These are phyloP conservation scores for Mycena sanguinolenta DNA, from an alignment of 768 basidiomycete species.

Conservation along the genomic window DNA sequence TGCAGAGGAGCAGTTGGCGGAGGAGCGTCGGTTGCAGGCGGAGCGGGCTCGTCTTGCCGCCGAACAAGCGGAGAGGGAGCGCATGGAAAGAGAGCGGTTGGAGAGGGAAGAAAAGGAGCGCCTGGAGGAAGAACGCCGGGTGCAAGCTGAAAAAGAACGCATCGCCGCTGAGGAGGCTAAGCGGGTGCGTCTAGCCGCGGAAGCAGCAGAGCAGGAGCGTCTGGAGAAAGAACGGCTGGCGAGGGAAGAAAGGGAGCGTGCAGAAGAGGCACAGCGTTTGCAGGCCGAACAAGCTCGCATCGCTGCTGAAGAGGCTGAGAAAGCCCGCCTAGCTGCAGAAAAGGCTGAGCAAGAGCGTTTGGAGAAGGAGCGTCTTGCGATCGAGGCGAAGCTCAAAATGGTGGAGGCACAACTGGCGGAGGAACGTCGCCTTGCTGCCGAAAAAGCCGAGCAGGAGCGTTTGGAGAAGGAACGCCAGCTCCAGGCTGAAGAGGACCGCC, in stretches of 20 bases:
- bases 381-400: slow-evolving; percentile 25
- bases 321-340: slow-evolving; percentile 19
- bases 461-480: slow-evolving; percentile 26
- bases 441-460: slow-evolving; percentile 32
- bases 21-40: slow-evolving; percentile 37
- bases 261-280: slow-evolving; percentile 24
- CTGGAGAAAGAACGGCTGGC: slow-evolving; percentile 17
- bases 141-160: slow-evolving; percentile 23
- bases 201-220: slow-evolving; percentile 28
- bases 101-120: slow-evolving; percentile 26
- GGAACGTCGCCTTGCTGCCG: slow-evolving; percentile 27
- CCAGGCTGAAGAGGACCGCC: slow-evolving; percentile 22
- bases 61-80: slow-evolving; percentile 30
- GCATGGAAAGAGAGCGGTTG: slow-evolving; percentile 21
- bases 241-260: slow-evolving; percentile 17
- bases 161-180: slow-evolving; percentile 31
- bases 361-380: slow-evolving; percentile 21
- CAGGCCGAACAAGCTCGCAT: slow-evolving; percentile 26
- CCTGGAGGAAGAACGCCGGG: slow-evolving; percentile 29
- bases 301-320: slow-evolving; percentile 26
- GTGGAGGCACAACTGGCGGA: slow-evolving; percentile 26
- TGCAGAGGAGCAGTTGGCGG: slow-evolving; percentile 39
- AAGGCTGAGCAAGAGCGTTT: slow-evolving; percentile 23
- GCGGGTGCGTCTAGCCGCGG: slow-evolving; percentile 12
- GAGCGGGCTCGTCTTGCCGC: slow-evolving; percentile 32